Evolutionary conservation across 352 stramenopile genomes (phyloP).

Genomic region (Chrysophaeum taylorii): DNA sequence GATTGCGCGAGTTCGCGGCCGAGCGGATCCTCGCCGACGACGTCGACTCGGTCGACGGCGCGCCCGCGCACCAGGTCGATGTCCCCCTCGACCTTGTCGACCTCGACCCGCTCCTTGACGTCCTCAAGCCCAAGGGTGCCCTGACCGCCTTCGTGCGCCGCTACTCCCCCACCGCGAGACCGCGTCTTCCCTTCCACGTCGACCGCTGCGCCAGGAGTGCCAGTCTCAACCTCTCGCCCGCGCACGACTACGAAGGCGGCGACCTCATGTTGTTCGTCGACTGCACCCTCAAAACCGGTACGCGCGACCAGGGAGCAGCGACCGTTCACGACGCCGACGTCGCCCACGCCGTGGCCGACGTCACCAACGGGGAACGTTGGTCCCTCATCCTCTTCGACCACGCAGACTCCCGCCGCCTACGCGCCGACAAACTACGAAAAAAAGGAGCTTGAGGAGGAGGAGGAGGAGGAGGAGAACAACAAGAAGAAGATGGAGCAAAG

Average conservation of each 20-base stretch:
- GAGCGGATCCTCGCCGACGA: no score
- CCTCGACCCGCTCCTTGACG: neutral
- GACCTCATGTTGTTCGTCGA: neutral
- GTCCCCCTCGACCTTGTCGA: neutral
- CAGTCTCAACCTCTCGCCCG: neutral
- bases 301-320: neutral
- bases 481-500: no score
- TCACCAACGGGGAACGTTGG: neutral
- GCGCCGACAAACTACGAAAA: no score
- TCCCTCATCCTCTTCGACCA: neutral
- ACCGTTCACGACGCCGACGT: neutral
- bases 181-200: neutral
- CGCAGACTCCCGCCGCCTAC: no score
- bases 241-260: neutral
- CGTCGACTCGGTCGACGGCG: conserved; percentile 6
- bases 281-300: neutral
- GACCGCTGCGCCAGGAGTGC: neutral
- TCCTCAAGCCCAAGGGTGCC: neutral
- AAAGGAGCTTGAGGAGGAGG: no score
- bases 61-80: neutral
- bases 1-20: no score
- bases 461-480: no score
- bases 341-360: neutral
- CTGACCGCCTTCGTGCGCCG: neutral
- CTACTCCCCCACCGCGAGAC: neutral